Evolutionary conservation across 345 rosid species (phyloP), one percentile per base, ranked within the genome.

Genomic region (Chamaenerion angustifolium): DNA sequence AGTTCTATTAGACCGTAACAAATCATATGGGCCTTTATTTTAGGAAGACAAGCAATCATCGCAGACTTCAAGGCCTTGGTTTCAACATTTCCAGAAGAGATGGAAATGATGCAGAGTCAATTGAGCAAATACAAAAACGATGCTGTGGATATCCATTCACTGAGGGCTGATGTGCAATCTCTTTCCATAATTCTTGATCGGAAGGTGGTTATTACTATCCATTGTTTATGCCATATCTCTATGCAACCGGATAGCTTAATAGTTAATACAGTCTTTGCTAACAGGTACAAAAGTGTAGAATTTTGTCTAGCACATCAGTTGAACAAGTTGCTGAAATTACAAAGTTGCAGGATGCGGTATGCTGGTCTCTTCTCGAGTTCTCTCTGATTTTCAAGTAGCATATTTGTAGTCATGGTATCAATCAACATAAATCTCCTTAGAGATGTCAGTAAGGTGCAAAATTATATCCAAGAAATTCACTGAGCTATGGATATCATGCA

Each of bases 1-100:
- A 14, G 41, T 52, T 40, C 16, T 27, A 27, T 10, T 15, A 17
- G 35, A 9, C 12, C 16, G n/a, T 49, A 54, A 21, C 23, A 43
- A 48, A 21, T 60, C 10, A 35, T 46, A 51, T 37, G 11, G 41
- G 25, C 37, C 49, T 53, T 25, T 48, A 46, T 48, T 63, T 61
- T 68, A 93, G 99, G 99, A 72, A 85, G 99, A 69, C 82, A 82
- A 69, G 90, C 80, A 56, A 68, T 88, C 43, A 70, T 85, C 60
- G 73, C 82, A 56, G 95, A 88, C 56, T 88, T 93, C 68, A 93
- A 81, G 70, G 83, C 77, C 21, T 67, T 88, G 74, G 73, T 82
- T 61, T 76, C 95, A 14, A 79, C 94, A 18, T 93, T 85, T 74
- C 96, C 99, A 1, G 85, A 79, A 68, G 88, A 93, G 58, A 82